A percentile compares a stretch with the other conserved stretches of the same genome.
phyloP scores from a whole-genome alignment of 176 grass and related monocot genomes.

The Ananas comosus region DNA sequence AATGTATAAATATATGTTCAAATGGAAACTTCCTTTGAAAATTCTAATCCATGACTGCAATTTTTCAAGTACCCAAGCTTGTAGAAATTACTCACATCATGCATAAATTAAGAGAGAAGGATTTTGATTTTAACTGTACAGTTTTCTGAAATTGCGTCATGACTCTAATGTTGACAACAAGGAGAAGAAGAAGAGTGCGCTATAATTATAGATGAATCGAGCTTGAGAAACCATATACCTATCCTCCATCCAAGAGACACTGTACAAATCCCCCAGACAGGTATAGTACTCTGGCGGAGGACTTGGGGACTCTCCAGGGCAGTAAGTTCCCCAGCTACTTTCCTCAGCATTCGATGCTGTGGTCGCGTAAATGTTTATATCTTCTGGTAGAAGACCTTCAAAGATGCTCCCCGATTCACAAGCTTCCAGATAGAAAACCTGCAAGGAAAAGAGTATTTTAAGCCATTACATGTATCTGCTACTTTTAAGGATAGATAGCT shows the following conservation, averaged over 20 bases:
- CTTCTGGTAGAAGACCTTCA: slow-evolving; percentile 68
- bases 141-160: neutral
- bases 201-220: neutral
- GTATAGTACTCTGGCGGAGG: slow-evolving; percentile 75
- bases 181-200: neutral
- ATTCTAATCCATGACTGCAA: neutral
- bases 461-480: slow-evolving; percentile 15
- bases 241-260: slow-evolving; percentile 96
- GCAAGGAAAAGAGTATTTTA: slow-evolving; percentile 22
- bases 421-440: slow-evolving; percentile 99
- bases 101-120: too few relatives aligned
- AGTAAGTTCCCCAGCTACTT: slow-evolving; percentile 96
- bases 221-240: slow-evolving; percentile 31
- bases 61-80: too few relatives aligned
- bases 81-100: too few relatives aligned
- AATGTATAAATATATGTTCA: neutral
- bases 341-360: slow-evolving; percentile 87
- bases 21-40: neutral
- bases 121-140: too few relatives aligned
- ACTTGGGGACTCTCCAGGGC: slow-evolving; percentile 57
- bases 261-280: slow-evolving; percentile 92
- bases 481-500: neutral
- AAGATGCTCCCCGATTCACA: slow-evolving; percentile 98
- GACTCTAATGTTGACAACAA: neutral
- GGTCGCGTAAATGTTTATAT: slow-evolving; percentile 85